Base-by-base conservation (phyloP, 1,284 basidiomycete species). In the Coriolopsis trogii region DNA sequence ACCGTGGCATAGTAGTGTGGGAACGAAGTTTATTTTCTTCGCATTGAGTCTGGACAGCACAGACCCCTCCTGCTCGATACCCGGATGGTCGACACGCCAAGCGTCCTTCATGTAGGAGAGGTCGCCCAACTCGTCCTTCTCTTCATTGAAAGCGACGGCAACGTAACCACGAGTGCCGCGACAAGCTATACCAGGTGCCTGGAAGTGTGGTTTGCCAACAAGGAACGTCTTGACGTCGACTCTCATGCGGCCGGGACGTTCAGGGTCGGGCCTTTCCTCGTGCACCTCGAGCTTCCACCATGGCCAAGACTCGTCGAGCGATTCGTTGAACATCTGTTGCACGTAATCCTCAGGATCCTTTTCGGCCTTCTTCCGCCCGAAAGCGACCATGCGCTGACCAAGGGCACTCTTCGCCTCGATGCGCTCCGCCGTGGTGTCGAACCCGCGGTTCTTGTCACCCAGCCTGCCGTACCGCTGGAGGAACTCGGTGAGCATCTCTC, bases 91-190 rank as follows among this genome's bases (percentile, higher is more conserved):
- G 6, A 48, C 41, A 1, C 53, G 36, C 53, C 49, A 55, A 2
- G 45, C 23, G 29, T 55, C 53, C 16, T 55, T 55, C n/a, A 55
- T 39, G 25, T 50, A 50, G 4, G 36, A 33, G 18, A 55, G 37
- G 23, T 48, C 48, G 3, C 36, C 40, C 7, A 51, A 31, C 7
- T 29, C 18, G 15, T 37, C 45, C 5, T 10, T n/a, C 3, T n/a
- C 26, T 10, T 41, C 21, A 3, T 33, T 33, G 0, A 4, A n/a
- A 21, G 47, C 49, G 4, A 56, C 24, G 18, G 51, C 55, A 12
- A 57, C 34, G 16, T 50, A 57, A 2, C 50, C 47, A 2, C 41
- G 47, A 3, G 55, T 57, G 0, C 46, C 51, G 12, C 55, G 42
- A 9, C 55, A 47, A 10, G 23, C 3, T 7, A 56, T 18, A 12